A percentile compares a stretch with the other conserved stretches of the same genome.
Conservation (phyloP, 768 basidiomycete species). For the Lactarius evosmus region DNA sequence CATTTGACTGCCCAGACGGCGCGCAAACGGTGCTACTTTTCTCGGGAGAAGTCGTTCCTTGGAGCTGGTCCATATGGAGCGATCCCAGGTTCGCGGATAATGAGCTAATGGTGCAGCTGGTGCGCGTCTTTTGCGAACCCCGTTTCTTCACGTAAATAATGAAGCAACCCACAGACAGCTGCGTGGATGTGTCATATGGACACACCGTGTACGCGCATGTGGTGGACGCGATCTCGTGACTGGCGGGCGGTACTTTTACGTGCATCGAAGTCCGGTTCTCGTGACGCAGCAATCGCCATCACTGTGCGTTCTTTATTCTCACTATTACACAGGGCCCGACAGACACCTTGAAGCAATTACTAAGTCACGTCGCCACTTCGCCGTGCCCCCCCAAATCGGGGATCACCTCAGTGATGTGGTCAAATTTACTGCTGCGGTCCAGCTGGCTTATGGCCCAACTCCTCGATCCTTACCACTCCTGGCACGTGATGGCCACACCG, state of each 20-base stretch:
- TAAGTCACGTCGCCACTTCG: slow-evolving; percentile 4
- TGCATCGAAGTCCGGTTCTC: slow-evolving; percentile 17
- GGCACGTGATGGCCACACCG: slow-evolving; percentile 12
- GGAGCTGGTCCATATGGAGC: slow-evolving; percentile 64
- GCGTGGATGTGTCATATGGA: slow-evolving; percentile 51
- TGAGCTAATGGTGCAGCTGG: slow-evolving; percentile 49
- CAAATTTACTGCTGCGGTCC: slow-evolving; percentile 14
- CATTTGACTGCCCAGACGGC: slow-evolving; percentile 35
- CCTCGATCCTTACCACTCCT: slow-evolving; percentile 19
- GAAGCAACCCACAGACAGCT: slow-evolving; percentile 41
- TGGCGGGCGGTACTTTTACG: slow-evolving; percentile 26
- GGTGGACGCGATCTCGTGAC: slow-evolving; percentile 10
- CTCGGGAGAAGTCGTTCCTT: slow-evolving; percentile 56
- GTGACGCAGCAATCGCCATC: slow-evolving; percentile 20
- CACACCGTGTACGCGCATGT: slow-evolving; percentile 1
- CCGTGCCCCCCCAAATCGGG: not conserved
- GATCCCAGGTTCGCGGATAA: slow-evolving; percentile 50
- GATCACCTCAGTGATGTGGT: not conserved
- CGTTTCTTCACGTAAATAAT: not conserved
- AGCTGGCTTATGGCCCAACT: slow-evolving; percentile 25
- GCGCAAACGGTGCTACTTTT: slow-evolving; percentile 52
- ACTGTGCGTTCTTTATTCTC: slow-evolving; percentile 17
- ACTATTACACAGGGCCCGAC: not conserved
- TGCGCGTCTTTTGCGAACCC: slow-evolving; percentile 35
- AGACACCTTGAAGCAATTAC: slow-evolving; percentile 9